Evolutionary conservation across 2,329 filamentous ascomycete genomes (phyloP).

Genomic region (Dothidotthia symphoricarpi): DNA sequence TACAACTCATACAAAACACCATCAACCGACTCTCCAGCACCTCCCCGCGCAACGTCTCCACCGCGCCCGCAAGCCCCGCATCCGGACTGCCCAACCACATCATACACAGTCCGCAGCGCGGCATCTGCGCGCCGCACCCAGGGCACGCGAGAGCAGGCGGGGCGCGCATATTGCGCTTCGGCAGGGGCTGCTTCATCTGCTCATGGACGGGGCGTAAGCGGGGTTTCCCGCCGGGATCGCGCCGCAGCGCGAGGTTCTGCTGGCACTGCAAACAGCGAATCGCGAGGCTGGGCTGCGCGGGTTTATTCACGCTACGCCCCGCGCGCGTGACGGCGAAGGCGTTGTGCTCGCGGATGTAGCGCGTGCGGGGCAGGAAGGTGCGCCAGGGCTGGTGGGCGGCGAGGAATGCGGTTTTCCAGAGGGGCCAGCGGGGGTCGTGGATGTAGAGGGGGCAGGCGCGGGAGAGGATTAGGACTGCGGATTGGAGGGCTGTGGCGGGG

Average conservation of each 20-base stretch:
- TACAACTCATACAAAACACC: conserved; percentile 62
- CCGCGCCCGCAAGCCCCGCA: conserved; percentile 46
- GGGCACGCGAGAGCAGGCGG: conserved; percentile 57
- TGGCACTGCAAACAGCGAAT: conserved; percentile 76
- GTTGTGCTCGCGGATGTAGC: conserved; percentile 75
- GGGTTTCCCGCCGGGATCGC: conserved; percentile 19
- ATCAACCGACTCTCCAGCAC: conserved; percentile 57
- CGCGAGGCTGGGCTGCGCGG: conserved; percentile 65
- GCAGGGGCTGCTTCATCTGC: too few relatives aligned
- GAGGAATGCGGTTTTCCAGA: conserved; percentile 75
- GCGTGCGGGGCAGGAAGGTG: conserved; percentile 70
- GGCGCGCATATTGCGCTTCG: conserved; percentile 34
- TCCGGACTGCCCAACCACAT: conserved; percentile 61
- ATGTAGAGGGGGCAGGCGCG: conserved; percentile 74
- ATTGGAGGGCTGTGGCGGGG: conserved; percentile 69
- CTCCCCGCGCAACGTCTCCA: conserved; percentile 37
- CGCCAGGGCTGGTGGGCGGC: conserved; percentile 69
- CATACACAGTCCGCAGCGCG: conserved; percentile 61
- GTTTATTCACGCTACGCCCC: conserved; percentile 62
- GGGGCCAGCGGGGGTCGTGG: conserved; percentile 69
- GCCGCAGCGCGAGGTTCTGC: conserved; percentile 50
- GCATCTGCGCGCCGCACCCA: conserved; percentile 62
- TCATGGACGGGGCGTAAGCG: conserved; percentile 22
- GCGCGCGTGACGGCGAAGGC: conserved; percentile 63
- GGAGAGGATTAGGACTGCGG: conserved; percentile 70